Evolutionary conservation across 2,329 filamentous ascomycete species (phyloP), one percentile per base, ranked within the genome.

Genomic region (Penicillium sp.): DNA sequence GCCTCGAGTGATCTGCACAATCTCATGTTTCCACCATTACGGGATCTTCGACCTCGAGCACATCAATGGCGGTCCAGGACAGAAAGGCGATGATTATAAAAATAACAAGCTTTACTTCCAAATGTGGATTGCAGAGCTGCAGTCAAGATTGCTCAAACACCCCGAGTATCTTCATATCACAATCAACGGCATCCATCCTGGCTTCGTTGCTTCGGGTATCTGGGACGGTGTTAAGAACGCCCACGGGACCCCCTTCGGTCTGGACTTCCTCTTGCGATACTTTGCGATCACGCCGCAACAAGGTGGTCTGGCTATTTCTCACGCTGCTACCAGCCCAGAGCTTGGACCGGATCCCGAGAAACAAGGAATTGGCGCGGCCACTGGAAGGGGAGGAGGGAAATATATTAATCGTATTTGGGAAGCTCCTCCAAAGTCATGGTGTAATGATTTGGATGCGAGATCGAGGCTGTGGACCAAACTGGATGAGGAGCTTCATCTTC

Each of bases 81-180:
- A 41, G 41, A 47, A 14, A n/a, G 59, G 55, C 2, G 34, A 45
- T 7, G 48, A 46, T 53, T 61, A 61, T 19, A 16, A 11, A 2
- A 56, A 61, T 23, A 60, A 58, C 30, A 61, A 61, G 34, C 55
- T 61, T 4, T 60, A 50, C 18, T 53, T 51, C 10, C 57, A 61
- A 19, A 58, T 52, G 23, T 61, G 59, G 59, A 18, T 60, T 13
- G 30, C 32, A n/a, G 59, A 61, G 41, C n/a, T 61, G 11, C 59
- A 61, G n/a, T 29, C 35, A 4, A 47, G 57, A 29, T 45, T 57
- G n/a, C 47, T 58, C 16, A 51, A 42, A n/a, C 45, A 54, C n/a
- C 49, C 51, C 2, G 50, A 58, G 6, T 61, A 60, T 45, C 29
- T 36, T 10, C 55, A 61, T 23, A 54, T 61, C 51, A 60, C 48